Conservation (phyloP, 2,329 filamentous ascomycete genomes). For the Sclerotinia trifoliorum region DNA sequence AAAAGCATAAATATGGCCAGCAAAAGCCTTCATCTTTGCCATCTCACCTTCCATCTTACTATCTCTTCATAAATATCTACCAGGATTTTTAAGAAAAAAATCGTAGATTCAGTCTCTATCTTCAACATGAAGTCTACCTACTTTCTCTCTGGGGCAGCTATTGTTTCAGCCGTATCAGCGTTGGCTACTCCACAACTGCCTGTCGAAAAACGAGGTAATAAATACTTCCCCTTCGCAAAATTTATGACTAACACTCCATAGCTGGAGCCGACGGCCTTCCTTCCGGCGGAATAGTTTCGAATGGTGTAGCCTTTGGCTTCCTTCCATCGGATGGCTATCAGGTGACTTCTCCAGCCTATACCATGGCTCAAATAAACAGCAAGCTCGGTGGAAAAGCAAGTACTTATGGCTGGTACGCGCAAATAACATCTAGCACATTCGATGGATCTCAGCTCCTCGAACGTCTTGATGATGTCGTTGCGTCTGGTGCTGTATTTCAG, state of each 20-base stretch:
- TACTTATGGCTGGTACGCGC: conserved; percentile 22
- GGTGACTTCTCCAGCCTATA: conserved; percentile 19
- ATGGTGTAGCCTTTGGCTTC: conserved; percentile 24
- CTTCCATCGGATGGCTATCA: conserved; percentile 23
- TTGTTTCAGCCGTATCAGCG: not conserved
- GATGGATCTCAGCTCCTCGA: conserved; percentile 15
- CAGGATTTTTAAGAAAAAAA: not conserved
- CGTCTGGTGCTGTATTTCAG: conserved; percentile 24
- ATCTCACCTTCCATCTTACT: not conserved
- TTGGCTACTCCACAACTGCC: not conserved
- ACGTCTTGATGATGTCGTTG: conserved; percentile 21
- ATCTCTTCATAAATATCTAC: not conserved
- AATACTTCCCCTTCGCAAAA: not conserved
- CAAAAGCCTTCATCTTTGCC: not conserved
- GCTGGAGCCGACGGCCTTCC: conserved; percentile 12
- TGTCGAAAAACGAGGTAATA: conserved; percentile 6
- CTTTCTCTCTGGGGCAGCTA: conserved; percentile 5
- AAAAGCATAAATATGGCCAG: not conserved
- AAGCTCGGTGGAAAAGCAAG: conserved; percentile 20
- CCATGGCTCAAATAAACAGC: conserved; percentile 20
- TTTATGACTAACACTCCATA: not conserved
- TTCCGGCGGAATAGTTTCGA: conserved; percentile 16
- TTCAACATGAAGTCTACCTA: conserved; percentile 16
- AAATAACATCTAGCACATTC: conserved; percentile 19
- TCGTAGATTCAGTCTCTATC: not conserved